These are phyloP conservation scores for Diophrys sp. DNA, from an alignment of 73 alveolate species.

Conservation along the genomic window DNA sequence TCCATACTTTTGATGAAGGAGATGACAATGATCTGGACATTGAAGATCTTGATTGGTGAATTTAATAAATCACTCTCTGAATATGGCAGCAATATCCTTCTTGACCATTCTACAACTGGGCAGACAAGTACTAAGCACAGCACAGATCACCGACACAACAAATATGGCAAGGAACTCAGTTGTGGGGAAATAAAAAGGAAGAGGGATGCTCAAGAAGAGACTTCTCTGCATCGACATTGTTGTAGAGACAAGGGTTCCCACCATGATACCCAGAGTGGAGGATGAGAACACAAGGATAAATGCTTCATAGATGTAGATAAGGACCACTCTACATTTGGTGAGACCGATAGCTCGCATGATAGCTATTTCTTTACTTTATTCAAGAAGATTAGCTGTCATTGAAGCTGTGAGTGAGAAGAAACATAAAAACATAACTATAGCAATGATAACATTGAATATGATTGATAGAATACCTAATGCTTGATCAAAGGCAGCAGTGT, in stretches of 20 bases:
- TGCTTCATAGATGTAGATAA: conserved; percentile 84
- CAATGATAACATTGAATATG: conserved; percentile 79
- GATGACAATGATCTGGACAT: too few species aligned
- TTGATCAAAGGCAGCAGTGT: conserved; percentile 7
- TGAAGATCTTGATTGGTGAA: too few species aligned
- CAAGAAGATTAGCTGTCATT: conserved; percentile 93
- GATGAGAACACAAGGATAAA: conserved; percentile 84
- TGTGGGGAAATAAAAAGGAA: conserved; percentile 49
- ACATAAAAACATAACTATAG: conserved; percentile 86
- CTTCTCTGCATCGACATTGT: conserved; percentile 87
- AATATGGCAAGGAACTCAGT: conserved; percentile 14
- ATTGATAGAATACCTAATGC: conserved; percentile 19
- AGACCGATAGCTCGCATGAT: conserved; percentile 93
- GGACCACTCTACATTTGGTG: conserved; percentile 39
- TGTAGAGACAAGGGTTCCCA: conserved; percentile 85
- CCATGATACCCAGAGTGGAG: conserved; percentile 85
- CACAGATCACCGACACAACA: conserved; percentile 26
- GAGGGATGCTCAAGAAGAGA: conserved; percentile 60
- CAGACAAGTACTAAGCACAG: conserved; percentile 19
- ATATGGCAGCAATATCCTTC: too few species aligned
- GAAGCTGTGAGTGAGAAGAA: conserved; percentile 92
- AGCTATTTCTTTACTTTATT: conserved; percentile 93
- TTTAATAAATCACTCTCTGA: too few species aligned
- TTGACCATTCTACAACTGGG: background rate
- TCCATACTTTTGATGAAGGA: too few species aligned